Evolutionary conservation across 495 filamentous ascomycete species (phyloP), one percentile per base, ranked within the genome.

Genomic region (Trichoderma erinaceum): DNA sequence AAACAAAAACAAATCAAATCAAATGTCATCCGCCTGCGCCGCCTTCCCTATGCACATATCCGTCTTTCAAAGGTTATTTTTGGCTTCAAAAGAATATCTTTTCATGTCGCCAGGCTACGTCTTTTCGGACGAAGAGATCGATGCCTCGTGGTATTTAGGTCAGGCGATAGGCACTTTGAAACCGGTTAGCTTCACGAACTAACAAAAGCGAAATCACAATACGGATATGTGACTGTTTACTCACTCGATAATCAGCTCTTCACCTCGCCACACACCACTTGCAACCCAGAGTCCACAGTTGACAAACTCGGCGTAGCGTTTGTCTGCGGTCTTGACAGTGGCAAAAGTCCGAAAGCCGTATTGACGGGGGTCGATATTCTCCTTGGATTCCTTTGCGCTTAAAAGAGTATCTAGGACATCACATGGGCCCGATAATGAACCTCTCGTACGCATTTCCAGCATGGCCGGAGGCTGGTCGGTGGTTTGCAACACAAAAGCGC

Each of bases 221-320:
- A 50, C 16, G 46, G 16, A 18, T 50, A 15, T 15, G 46, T 50
- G 46, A 50, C n/a, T 50, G 16, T 50, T 16, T 23, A 72, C 74
- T 67, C 66, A 76, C 74, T 77, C 75, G 41, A 71, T 73, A 41
- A 77, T 68, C 27, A 77, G 79, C 78, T 87, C 86, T 65, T 84
- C 83, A 38, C 83, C 84, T 66, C 81, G 79, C 72, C 84, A 82
- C 69, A 85, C 81, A 52, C 85, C 85, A 69, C 84, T 86, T 52
- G 82, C 84, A 48, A 87, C 75, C 86, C 86, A 88, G 82, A 88
- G 85, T 32, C 84, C 78, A 4, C 83, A 84, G 73, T 88, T 88
- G 69, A 87, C 69, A 71, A 86, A 84, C 48, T 70, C 69, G n/a
- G 84, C 81, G 68, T 87, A 88, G 44, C 86, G 81, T 66, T 85